Base-by-base conservation (phyloP, 106 monocot species). In the Agapanthus africanus region DNA sequence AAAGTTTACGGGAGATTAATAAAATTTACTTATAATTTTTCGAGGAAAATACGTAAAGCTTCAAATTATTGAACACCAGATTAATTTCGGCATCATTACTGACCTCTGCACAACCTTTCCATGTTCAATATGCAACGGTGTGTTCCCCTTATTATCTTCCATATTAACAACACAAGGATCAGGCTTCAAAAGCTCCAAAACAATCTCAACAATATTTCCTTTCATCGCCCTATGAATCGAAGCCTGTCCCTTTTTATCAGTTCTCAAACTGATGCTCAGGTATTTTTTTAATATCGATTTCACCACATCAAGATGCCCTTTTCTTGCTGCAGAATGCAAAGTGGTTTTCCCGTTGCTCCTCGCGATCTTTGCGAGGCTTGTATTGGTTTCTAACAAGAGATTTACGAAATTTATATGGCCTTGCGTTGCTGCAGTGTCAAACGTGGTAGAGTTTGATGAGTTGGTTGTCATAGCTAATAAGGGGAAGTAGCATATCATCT, bases 341-440 rank as follows among this genome's bases (percentile, higher is more conserved):
- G 40, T 79, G 31, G 82, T 79, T 54, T 86, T 86, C 18, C 86
- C 82, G 57, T 86, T 86, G 70, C 67, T 86, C 40, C 77, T 57
- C 18, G 86, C 73, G 25, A 86, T 82, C 63, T 66, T 82, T 3
- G 79, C 73, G 4, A 81, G 63, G 37, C 83, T 85, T 44, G 82
- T 65, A 56, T 86, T 84, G 7, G 86, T 75, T 82, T 84, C 93
- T 38, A 93, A 57, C 32, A 93, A 83, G 54, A 89, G 79, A 66
- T 93, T 73, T 28, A 93, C 93, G 18, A 93, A 69, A n/a, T 78
- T 85, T 16, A 75, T 36, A 40, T 93, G 93, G 36, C 93, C 93
- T 75, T 86, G 85, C 21, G 77, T 83, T 10, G 89, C 85, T 36
- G 93, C 93, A 23, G 89, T 84, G 46, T 93, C 78, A 39, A 93